Conservation (phyloP, 1,284 basidiomycete genomes). For the Exobasidium cylindrosporum region DNA sequence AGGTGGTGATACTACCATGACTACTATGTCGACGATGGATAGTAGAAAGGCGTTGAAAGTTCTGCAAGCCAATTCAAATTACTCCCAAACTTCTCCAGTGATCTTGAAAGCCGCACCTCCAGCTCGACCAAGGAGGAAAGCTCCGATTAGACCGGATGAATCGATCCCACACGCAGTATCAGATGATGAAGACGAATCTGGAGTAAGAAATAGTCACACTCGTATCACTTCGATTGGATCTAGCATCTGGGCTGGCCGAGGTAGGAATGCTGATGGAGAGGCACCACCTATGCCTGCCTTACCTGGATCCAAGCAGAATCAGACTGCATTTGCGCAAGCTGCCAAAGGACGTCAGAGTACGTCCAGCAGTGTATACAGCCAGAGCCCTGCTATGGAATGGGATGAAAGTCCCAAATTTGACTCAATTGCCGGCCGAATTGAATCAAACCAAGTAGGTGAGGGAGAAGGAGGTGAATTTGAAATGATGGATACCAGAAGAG, state of each 20-base stretch:
- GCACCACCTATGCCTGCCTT: conserved; percentile 1
- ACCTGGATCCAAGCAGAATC: background rate
- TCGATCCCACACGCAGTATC: conserved; percentile 20
- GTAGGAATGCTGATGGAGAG: conserved; percentile 12
- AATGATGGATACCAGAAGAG: background rate
- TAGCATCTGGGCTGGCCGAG: conserved; percentile 41
- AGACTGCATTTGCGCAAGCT: background rate
- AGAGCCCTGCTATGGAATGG: conserved; percentile 6
- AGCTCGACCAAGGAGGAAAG: conserved; percentile 23
- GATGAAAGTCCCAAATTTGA: background rate
- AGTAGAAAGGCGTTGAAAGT: background rate
- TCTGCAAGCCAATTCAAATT: conserved; percentile 16
- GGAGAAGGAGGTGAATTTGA: conserved; percentile 2
- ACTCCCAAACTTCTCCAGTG: conserved; percentile 24
- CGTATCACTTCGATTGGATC: conserved; percentile 35
- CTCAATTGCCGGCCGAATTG: background rate
- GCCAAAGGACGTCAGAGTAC: conserved; percentile 3
- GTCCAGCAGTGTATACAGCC: conserved; percentile 22
- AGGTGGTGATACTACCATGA: conserved; percentile 19
- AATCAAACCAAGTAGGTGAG: background rate
- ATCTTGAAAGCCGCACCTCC: conserved; percentile 32
- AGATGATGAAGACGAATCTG: conserved; percentile 20
- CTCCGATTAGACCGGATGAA: conserved; percentile 20
- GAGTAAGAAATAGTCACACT: conserved; percentile 24
- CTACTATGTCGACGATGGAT: conserved; percentile 4